Evolutionary conservation across 1,139 yeast genomes (phyloP).

Genomic region (Komagataea norvegica): DNA sequence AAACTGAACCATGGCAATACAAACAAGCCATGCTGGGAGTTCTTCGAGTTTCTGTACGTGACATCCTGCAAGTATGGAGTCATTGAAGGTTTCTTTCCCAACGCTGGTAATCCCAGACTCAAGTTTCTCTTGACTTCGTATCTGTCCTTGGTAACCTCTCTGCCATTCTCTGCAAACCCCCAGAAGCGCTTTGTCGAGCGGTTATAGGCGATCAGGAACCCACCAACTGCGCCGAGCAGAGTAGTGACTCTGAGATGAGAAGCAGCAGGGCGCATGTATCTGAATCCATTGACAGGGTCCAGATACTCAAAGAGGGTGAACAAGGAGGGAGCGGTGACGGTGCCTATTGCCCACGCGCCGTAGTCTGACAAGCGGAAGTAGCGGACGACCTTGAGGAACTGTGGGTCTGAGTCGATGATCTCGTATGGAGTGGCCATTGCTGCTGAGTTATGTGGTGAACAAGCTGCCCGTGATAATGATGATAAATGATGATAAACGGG

Average conservation of each 20-base stretch:
- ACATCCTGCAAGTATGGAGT: constrained; percentile 71
- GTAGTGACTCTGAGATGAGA: constrained; percentile 56
- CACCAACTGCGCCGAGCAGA: constrained; percentile 62
- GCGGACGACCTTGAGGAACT: constrained; percentile 63
- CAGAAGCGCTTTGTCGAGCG: constrained; percentile 68
- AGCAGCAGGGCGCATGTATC: constrained; percentile 52
- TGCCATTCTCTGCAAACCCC: constrained; percentile 70
- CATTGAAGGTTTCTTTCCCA: constrained; percentile 50
- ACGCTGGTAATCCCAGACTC: constrained; percentile 64
- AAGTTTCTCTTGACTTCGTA: constrained; percentile 67
- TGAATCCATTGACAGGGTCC: constrained; percentile 59
- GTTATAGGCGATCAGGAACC: constrained; percentile 65
- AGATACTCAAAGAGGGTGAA: constrained; percentile 58
- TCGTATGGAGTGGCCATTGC: constrained; percentile 15
- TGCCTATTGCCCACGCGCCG: constrained; percentile 55
- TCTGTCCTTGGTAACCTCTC: constrained; percentile 72
- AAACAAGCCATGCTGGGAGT: constrained; percentile 57
- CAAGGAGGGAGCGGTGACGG: constrained; percentile 62
- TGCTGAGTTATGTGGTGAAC: too few relatives aligned
- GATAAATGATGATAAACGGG: not conserved
- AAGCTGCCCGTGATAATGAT: not conserved
- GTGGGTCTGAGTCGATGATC: constrained; percentile 74
- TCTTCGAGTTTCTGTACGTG: constrained; percentile 76
- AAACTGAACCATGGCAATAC: constrained; percentile 81
- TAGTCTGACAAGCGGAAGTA: constrained; percentile 71